Evolutionary conservation across 2,329 filamentous ascomycete species (phyloP).

Genomic region (Penicillium sp.): DNA sequence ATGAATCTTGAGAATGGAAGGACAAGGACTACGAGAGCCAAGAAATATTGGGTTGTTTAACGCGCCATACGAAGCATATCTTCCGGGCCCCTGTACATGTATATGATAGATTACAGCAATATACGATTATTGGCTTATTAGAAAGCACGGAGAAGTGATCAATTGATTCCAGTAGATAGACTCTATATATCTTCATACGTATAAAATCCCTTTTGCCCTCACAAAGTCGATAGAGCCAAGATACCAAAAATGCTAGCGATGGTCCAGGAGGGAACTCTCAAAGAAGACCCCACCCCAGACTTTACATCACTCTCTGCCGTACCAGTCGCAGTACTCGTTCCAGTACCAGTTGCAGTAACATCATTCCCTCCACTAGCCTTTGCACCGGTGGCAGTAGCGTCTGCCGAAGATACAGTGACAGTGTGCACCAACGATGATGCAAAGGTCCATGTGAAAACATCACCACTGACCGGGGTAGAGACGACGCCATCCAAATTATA

Average conservation of each 20-base stretch:
- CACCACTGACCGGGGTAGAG: conserved; percentile 14
- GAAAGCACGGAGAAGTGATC: background rate
- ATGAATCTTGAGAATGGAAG: background rate
- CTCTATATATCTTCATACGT: background rate
- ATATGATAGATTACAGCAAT: background rate
- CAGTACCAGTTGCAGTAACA: background rate
- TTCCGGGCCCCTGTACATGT: background rate
- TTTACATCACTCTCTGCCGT: conserved; percentile 1
- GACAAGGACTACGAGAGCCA: background rate
- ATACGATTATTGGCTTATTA: background rate
- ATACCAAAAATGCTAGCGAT: background rate
- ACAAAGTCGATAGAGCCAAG: background rate
- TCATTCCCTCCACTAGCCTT: too few relatives aligned
- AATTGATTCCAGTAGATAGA: background rate
- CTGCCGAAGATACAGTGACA: conserved; percentile 9
- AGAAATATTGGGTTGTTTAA: background rate
- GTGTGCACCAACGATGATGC: background rate
- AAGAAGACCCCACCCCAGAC: background rate
- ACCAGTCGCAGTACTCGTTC: background rate
- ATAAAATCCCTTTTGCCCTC: background rate
- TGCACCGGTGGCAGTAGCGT: background rate
- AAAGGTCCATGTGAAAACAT: conserved; percentile 16
- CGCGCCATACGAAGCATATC: background rate
- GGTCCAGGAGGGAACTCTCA: background rate
- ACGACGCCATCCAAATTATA: conserved; percentile 12